Evolutionary conservation across 768 basidiomycete genomes (phyloP).

Genomic region (Tulasnella sp.): DNA sequence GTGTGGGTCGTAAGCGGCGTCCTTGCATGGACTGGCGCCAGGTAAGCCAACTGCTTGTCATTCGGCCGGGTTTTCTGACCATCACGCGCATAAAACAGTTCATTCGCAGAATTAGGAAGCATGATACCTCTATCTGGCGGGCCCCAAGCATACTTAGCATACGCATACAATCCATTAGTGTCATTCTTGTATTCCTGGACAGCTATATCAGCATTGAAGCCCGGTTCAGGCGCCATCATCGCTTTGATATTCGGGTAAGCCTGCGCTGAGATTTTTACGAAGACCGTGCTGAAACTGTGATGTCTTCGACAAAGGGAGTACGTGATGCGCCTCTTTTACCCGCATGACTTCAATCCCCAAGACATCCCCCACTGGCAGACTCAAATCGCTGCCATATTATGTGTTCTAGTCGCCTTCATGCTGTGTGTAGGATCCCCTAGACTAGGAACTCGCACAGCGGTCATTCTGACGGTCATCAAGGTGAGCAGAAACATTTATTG

Average conservation of each 20-base stretch:
- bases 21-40: conserved; percentile 91
- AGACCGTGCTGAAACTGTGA: conserved; percentile 13
- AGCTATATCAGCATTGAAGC: conserved; percentile 84
- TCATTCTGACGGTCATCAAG: conserved; percentile 89
- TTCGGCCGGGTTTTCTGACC: not conserved
- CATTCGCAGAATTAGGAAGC: conserved; percentile 88
- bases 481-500: conserved; percentile 47
- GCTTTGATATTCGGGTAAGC: conserved; percentile 73
- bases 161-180: conserved; percentile 82
- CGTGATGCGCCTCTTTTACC: conserved; percentile 83
- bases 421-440: conserved; percentile 79
- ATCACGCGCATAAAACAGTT: conserved; percentile 51
- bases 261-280: conserved; percentile 14
- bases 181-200: conserved; percentile 97
- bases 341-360: conserved; percentile 70
- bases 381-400: conserved; percentile 78
- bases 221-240: conserved; percentile 84
- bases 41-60: conserved; percentile 36
- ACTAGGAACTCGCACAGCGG: conserved; percentile 76
- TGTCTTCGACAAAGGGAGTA: conserved; percentile 60
- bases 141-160: conserved; percentile 82
- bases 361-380: conserved; percentile 89
- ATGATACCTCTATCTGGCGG: conserved; percentile 80
- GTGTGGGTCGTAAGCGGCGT: conserved; percentile 86
- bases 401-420: conserved; percentile 71